Evolutionary conservation across 129 eudicot genomes (phyloP).

Genomic region (Escallonia herrerae): DNA sequence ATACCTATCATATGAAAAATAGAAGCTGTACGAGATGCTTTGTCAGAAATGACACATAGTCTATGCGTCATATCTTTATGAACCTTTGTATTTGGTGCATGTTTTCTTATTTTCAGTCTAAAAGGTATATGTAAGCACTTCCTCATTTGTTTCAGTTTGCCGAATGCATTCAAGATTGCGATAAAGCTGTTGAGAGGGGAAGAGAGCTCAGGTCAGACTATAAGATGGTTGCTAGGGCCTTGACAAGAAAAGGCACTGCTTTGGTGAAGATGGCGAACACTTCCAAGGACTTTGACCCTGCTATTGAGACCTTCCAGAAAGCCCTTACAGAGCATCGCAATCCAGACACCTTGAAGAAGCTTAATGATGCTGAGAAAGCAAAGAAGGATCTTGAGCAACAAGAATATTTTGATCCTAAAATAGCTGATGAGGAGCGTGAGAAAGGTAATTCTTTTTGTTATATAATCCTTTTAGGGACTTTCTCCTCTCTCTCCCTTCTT

Average conservation of each 20-base stretch:
- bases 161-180: slow-evolving; percentile 95
- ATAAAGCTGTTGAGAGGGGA: slow-evolving; percentile 94
- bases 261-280: slow-evolving; percentile 75
- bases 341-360: slow-evolving; percentile 88
- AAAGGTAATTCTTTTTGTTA: slow-evolving; percentile 45
- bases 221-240: slow-evolving; percentile 94
- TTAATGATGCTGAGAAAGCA: slow-evolving; percentile 94
- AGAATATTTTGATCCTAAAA: slow-evolving; percentile 74
- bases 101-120: too few species aligned
- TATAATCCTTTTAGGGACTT: not conserved
- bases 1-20: too few species aligned
- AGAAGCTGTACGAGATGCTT: too few species aligned
- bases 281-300: slow-evolving; percentile 85
- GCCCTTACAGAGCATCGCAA: slow-evolving; percentile 97
- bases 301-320: slow-evolving; percentile 87
- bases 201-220: slow-evolving; percentile 90
- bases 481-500: not conserved
- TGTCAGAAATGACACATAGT: too few species aligned
- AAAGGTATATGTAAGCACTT: not conserved
- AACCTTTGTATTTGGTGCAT: too few species aligned
- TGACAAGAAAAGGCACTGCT: slow-evolving; percentile 95
- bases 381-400: slow-evolving; percentile 92
- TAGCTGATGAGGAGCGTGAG: slow-evolving; percentile 95
- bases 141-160: slow-evolving; percentile 50
- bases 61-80: too few species aligned